Base-by-base conservation (phyloP, 805 yeast genomes). In the Ogataea corticis region DNA sequence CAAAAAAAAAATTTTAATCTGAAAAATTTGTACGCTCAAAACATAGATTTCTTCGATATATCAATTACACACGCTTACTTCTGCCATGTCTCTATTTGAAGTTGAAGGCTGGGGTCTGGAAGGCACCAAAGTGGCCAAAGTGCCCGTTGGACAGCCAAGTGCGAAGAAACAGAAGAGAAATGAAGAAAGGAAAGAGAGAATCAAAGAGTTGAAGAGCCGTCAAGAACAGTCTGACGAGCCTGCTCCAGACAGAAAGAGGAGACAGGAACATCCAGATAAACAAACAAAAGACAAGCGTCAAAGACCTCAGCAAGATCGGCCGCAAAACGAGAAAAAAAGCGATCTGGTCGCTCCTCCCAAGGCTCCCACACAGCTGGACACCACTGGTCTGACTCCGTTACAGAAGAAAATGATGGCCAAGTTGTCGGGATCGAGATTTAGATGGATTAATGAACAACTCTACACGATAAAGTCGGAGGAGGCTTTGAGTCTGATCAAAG, bases 381-480 rank as follows among this genome's bases (percentile, higher is more conserved):
- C 38, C 13, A 11, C 49, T 11, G 79, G 82, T 37, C 68, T 91
- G 43, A 88, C 97, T 0, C 95, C 96, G 14, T 68, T 91, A 51
- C 99, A 94, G 67, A 87, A 86, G 58, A 94, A 94, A 61, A 92
- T 94, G 98, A 81, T 89, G 83, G 89, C 87, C 37, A 94, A 94
- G 63, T 76, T 94, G 33, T 81, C 95, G 2, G 99, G 99, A 0
- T 89, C 98, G 1, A 73, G 99, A 56, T 94, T 94, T 70, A 77
- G 99, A 65, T 94, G 98, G 98, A 94, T 94, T 62, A 94, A 94
- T 63, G 99, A 94, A 67, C 96, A 92, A 62, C 71, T 94, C n/a
- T 94, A 94, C 62, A 94, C 98, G 1, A 83, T 83, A 30, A 68
- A 83, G 1, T 91, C 98, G 0, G 81, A 79, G 6, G 80, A 79